These are phyloP conservation scores for Cercophora samala DNA, from an alignment of 495 filamentous ascomycete species.

Conservation along the genomic window DNA sequence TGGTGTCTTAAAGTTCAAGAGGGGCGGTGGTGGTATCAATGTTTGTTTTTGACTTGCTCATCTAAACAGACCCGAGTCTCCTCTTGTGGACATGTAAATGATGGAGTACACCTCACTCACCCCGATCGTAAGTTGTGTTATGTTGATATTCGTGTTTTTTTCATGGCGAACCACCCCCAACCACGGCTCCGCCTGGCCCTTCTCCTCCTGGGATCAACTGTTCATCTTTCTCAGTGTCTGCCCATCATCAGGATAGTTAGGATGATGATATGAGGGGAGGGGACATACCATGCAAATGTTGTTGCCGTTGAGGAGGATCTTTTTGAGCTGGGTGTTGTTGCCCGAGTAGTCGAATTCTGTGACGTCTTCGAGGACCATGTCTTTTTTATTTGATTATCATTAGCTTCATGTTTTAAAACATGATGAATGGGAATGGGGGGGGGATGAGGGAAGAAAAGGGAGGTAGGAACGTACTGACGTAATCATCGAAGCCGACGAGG, in stretches of 20 bases:
- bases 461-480: constrained; percentile 73
- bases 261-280: constrained; percentile 8
- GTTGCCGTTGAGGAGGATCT: constrained; percentile 96
- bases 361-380: constrained; percentile 97
- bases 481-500: constrained; percentile 94
- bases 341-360: constrained; percentile 95
- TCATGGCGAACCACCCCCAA: constrained; percentile 25
- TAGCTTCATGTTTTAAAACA: not conserved
- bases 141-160: too few species aligned
- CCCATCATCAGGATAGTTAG: not conserved
- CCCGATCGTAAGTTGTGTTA: not conserved
- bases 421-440: too few species aligned
- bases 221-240: not conserved
- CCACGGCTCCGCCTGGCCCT: constrained; percentile 59
- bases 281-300: constrained; percentile 93
- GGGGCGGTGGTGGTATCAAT: too few species aligned
- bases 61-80: too few species aligned
- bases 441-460: not conserved
- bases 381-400: not conserved
- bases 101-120: too few species aligned
- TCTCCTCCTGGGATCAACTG: constrained; percentile 88
- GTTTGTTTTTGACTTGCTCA: not conserved
- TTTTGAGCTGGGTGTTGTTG: constrained; percentile 77
- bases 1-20: too few species aligned
- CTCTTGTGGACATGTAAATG: too few species aligned